Conservation (phyloP, 441 rosid genomes). For the Populus tomentosa region DNA sequence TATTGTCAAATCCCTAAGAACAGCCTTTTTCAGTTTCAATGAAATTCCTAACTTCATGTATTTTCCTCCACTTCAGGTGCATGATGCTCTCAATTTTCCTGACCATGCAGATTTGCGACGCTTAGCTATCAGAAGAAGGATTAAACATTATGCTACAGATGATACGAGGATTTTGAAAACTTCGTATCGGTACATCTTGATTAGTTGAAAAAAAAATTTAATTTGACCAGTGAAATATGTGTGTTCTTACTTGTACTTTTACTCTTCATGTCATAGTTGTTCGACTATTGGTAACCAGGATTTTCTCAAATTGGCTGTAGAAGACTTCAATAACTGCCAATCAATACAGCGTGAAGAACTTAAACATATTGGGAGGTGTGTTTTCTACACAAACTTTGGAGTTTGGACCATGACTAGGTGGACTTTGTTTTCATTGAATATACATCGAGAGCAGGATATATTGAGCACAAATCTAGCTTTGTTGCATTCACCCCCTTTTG, state of each 20-base stretch:
- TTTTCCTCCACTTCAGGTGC: constrained; percentile 9
- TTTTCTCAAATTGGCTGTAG: constrained; percentile 59
- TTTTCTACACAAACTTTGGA: background rate
- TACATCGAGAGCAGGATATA: background rate
- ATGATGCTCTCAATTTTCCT: constrained; percentile 33
- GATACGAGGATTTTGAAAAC: constrained; percentile 48
- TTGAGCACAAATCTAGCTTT: background rate
- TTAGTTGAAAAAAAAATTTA: background rate
- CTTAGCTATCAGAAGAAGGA: constrained; percentile 52
- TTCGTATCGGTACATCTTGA: constrained; percentile 45
- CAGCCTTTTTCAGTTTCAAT: background rate
- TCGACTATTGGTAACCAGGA: constrained; percentile 35
- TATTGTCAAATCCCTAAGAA: background rate
- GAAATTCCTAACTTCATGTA: constrained; percentile 15
- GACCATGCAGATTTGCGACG: constrained; percentile 49
- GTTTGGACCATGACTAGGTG: background rate
- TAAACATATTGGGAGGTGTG: constrained; percentile 59
- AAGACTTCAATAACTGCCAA: constrained; percentile 71
- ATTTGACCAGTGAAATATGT: background rate
- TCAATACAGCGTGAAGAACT: constrained; percentile 56
- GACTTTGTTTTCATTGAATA: background rate
- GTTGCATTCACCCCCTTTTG: background rate
- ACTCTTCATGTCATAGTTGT: constrained; percentile 34
- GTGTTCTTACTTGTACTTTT: background rate
- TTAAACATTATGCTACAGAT: constrained; percentile 38